Evolutionary conservation across 192 early-diverging fungal genomes (phyloP).

Genomic region (Globomyces pollinis-pini): DNA sequence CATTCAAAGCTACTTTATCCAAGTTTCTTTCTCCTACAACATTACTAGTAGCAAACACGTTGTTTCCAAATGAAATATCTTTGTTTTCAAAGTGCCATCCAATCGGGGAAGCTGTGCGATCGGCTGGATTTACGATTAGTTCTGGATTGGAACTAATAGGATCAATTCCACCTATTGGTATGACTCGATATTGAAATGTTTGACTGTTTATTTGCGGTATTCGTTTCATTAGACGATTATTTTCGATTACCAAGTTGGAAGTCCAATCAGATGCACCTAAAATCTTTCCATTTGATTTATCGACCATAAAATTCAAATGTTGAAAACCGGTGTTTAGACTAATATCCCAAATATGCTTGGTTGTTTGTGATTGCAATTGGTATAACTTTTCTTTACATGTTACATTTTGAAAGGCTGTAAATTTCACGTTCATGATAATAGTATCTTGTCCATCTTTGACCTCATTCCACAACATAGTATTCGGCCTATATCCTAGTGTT

Average conservation of each 20-base stretch:
- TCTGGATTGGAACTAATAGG: background rate
- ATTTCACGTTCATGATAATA: background rate
- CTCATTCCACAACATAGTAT: no score
- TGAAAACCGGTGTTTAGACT: background rate
- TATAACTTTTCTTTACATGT: conserved; percentile 3
- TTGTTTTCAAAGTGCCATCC: conserved; percentile 19
- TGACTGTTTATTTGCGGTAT: background rate
- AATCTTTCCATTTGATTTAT: conserved; percentile 1
- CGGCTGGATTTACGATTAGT: conserved; percentile 9
- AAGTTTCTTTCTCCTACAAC: conserved; percentile 2
- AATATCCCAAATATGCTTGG: background rate
- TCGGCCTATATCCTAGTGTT: no score
- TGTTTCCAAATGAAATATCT: conserved; percentile 33
- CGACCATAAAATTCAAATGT: conserved; percentile 6
- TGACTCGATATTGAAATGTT: background rate
- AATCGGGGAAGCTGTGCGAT: conserved; percentile 11
- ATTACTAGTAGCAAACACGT: conserved; percentile 33
- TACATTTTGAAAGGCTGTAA: background rate
- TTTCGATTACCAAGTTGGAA: background rate
- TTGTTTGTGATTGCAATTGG: background rate
- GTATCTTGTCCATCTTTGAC: no score
- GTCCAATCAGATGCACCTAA: conserved; percentile 8
- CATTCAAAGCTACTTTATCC: conserved; percentile 14
- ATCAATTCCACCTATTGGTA: conserved; percentile 4
- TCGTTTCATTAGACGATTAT: background rate